Base-by-base conservation (phyloP, 164 flowering plant genomes). In the Macadamia integrifolia region DNA sequence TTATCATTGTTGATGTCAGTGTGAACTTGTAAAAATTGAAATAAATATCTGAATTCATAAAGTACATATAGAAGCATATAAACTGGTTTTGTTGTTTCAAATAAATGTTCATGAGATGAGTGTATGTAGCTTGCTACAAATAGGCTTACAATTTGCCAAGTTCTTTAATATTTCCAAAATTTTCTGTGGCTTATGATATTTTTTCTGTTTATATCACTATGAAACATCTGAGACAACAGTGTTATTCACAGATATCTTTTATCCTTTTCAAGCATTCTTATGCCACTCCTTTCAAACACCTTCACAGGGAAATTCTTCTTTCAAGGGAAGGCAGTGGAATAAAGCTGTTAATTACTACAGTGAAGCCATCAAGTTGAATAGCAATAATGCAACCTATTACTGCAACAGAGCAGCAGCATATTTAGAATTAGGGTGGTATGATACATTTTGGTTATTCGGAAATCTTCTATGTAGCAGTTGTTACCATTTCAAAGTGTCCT, bases 381-480 rank as follows among this genome's bases (percentile, higher is more conserved):
- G 67, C 32, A 65, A 64, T 65, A 92, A 77, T 80, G 85, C 93
- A 59, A 90, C 97, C 62, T 94, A 78, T 72, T 87, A 85, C 76
- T 78, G 80, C 80, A 94, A 94, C 76, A 75, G 98, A 12, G 96
- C 98, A 42, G 97, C 97, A 76, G 97, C 98, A 62, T 92, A 86
- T 78, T 78, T 94, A 65, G 87, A 88, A 79, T 66, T 92, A 67
- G 98, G 92, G 80, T 90, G 98, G 98, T 91, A 76, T 30, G 60
- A 15, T 64, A 31, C 49, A 11, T 12, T 68, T 68, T 48, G 50
- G 8, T 64, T 56, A 14, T 17, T 14, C 6, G 18, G 3, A 35
- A 35, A 2, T 35, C 5, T 35, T 35, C 23, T 50, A 6, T 3
- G 55, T 50, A 3, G 13, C 55, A 50, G 3, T 11, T 61, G 9